These are phyloP conservation scores for Hevea brasiliensis DNA, from an alignment of 345 rosid genomes.

Conservation along the genomic window DNA sequence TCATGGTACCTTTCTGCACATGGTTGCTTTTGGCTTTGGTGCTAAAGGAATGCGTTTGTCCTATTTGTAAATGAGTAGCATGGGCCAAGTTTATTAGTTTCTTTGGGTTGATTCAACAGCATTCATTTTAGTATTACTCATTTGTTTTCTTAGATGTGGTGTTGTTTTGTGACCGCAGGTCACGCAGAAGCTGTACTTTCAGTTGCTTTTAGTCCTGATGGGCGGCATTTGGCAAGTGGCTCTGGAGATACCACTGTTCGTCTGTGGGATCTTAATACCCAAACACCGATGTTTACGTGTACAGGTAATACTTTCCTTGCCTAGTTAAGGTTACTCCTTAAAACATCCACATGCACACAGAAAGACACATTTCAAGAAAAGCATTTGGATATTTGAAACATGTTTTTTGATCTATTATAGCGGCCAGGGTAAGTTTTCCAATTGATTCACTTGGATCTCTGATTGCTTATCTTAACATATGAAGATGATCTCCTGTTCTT, in stretches of 20 bases:
- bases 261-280: slow-evolving; percentile 90
- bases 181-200: slow-evolving; percentile 90
- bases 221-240: slow-evolving; percentile 90
- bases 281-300: slow-evolving; percentile 92
- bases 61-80: not conserved
- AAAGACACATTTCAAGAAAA: not conserved
- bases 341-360: not conserved
- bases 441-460: not conserved
- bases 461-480: slow-evolving; percentile 1
- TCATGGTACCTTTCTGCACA: not conserved
- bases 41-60: not conserved
- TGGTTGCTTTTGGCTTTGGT: not conserved
- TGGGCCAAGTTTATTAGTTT: not conserved
- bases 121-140: not conserved
- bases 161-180: slow-evolving; percentile 40
- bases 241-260: slow-evolving; percentile 97
- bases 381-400: not conserved
- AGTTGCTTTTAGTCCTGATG: slow-evolving; percentile 93
- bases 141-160: slow-evolving; percentile 10
- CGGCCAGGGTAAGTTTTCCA: not conserved
- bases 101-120: not conserved
- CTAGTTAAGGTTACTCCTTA: not conserved
- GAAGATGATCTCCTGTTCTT: not conserved
- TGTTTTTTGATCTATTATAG: not conserved
- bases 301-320: slow-evolving; percentile 45